Percentiles rank a stretch among this genome's conserved stretches.
phyloP scores from a whole-genome alignment of 176 grass and related monocot species.

The Oryza officinalis region DNA sequence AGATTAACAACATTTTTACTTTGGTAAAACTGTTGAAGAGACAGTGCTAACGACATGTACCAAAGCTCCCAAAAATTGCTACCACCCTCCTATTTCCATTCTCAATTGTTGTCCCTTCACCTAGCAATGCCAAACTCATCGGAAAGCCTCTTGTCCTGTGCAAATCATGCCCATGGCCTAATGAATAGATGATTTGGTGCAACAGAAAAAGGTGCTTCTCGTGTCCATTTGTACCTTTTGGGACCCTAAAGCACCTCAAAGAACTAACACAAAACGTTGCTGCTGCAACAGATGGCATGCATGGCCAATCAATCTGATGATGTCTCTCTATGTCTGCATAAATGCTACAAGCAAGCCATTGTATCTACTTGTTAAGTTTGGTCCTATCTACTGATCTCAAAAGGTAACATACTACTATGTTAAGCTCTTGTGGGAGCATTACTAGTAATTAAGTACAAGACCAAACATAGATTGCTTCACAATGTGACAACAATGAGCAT shows the following conservation, averaged over 20 bases:
- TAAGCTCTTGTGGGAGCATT: not conserved
- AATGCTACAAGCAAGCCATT: constrained; percentile 28
- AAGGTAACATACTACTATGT: not conserved
- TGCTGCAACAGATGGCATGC: constrained; percentile 23
- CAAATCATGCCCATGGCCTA: constrained; percentile 3
- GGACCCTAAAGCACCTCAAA: not conserved
- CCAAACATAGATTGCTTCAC: not conserved
- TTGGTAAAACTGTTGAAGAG: not conserved
- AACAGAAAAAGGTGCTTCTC: constrained; percentile 8
- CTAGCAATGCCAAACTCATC: constrained; percentile 36
- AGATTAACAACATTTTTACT: not conserved
- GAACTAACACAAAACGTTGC: constrained; percentile 19
- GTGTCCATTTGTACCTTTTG: constrained; percentile 14
- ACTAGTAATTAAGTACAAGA: not conserved
- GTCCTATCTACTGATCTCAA: not conserved
- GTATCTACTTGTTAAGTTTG: not conserved
- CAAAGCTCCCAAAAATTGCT: constrained; percentile 20
- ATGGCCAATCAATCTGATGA: constrained; percentile 2
- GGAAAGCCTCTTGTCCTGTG: constrained; percentile 21
- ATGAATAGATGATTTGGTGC: constrained; percentile 21
- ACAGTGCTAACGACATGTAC: not conserved
- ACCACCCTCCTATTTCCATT: constrained; percentile 10
- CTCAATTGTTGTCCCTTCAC: not conserved
- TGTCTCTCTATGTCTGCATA: constrained; percentile 1
- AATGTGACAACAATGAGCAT: constrained; percentile 6